These are phyloP conservation scores for Neoscytalidium dimidiatum DNA, from an alignment of 2,329 filamentous ascomycete species.

Conservation along the genomic window DNA sequence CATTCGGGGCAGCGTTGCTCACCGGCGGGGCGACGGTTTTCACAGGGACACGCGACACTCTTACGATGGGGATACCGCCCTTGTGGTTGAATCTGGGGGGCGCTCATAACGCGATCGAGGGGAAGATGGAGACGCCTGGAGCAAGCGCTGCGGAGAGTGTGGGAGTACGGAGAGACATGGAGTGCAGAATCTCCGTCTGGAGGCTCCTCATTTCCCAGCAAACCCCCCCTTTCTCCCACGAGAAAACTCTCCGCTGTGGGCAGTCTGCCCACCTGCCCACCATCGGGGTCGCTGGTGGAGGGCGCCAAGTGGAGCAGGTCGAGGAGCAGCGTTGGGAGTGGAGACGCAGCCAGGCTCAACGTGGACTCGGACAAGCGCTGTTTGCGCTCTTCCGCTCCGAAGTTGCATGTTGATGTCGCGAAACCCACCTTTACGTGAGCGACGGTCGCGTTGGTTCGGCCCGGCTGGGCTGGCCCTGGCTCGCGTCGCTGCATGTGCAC, in stretches of 20 bases:
- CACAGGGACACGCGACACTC: conserved; percentile 3
- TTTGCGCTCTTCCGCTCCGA: conserved; percentile 5
- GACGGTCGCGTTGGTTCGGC: neutral
- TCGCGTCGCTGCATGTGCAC: conserved; percentile 12
- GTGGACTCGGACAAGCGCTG: conserved; percentile 1
- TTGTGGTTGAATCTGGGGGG: conserved; percentile 5
- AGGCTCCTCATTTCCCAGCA: conserved; percentile 7
- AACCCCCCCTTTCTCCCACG: conserved; percentile 8
- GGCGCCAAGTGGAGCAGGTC: neutral
- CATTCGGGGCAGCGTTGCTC: neutral
- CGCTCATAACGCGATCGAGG: conserved; percentile 13
- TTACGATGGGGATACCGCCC: neutral
- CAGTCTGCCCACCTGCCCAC: conserved; percentile 3
- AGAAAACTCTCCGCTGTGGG: conserved; percentile 7
- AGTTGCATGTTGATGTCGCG: conserved; percentile 15
- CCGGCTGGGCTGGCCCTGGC: conserved; percentile 3
- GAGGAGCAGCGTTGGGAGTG: conserved; percentile 6
- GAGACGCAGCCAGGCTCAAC: neutral
- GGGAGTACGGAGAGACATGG: conserved; percentile 13
- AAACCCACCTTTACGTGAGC: conserved; percentile 13
- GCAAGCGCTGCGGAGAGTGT: conserved; percentile 12
- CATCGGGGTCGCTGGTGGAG: conserved; percentile 6
- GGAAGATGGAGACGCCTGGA: conserved; percentile 13
- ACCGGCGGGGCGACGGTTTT: neutral
- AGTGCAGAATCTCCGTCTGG: conserved; percentile 12